Percentiles rank a stretch among this genome's conserved stretches.
Conservation (phyloP, 306 rosid species). For the Acacia crassicarpa region DNA sequence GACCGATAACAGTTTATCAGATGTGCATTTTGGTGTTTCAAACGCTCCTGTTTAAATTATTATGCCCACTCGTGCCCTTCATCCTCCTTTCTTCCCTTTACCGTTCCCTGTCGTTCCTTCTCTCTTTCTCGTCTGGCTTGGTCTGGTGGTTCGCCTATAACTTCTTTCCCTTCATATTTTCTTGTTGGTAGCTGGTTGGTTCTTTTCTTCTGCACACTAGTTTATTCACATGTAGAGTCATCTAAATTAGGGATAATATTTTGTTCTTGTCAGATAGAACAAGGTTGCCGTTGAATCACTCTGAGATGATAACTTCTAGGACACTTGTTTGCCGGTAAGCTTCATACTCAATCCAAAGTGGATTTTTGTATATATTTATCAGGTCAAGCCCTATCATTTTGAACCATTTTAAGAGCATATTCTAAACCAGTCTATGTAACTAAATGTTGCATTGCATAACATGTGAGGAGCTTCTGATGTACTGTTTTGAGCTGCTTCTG, state of each 20-base stretch:
- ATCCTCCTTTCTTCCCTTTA: too few relatives aligned
- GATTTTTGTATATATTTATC: conserved; percentile 9
- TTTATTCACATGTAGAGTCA: not conserved
- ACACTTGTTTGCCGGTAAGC: conserved; percentile 65
- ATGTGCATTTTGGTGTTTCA: conserved; percentile 3
- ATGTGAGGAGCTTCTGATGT: not conserved
- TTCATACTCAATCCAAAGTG: conserved; percentile 16
- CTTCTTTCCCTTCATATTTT: not conserved
- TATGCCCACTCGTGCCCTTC: not conserved
- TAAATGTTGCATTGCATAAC: not conserved
- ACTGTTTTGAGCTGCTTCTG: not conserved
- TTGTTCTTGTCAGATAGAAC: conserved; percentile 59
- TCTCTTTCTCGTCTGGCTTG: too few relatives aligned
- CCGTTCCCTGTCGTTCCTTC: too few relatives aligned
- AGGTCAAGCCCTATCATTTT: not conserved
- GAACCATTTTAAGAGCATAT: not conserved
- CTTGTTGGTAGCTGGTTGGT: not conserved
- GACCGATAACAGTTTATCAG: conserved; percentile 14
- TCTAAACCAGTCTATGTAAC: not conserved
- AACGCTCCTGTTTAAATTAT: conserved; percentile 16
- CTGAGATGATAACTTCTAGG: conserved; percentile 55
- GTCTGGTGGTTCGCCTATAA: too few relatives aligned
- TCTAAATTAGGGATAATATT: not conserved
- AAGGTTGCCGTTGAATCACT: conserved; percentile 59
- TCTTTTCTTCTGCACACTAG: not conserved